Percentiles rank a stretch among this genome's conserved stretches.
Conservation (phyloP, 2,329 filamentous ascomycete species). For the Claviceps humidiphila region DNA sequence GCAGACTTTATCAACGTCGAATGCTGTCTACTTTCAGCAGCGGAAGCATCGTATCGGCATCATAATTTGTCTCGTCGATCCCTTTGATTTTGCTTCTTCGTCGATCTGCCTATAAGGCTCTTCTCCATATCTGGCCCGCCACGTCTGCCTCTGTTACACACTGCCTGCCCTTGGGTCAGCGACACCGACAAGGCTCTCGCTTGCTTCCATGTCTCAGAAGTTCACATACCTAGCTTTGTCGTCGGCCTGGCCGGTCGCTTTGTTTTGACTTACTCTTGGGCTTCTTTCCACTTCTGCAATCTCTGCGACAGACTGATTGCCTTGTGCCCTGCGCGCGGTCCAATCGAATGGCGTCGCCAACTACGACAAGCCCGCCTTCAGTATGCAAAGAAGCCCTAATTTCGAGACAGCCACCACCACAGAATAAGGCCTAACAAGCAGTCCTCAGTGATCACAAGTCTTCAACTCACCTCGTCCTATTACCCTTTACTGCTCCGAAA, state of each 20-base stretch:
- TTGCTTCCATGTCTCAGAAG: conserved; percentile 6
- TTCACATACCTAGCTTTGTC: conserved; percentile 2
- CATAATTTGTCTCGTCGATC: background rate
- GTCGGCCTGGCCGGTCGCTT: background rate
- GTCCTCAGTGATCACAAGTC: background rate
- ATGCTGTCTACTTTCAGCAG: background rate
- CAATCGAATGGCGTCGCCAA: conserved; percentile 10
- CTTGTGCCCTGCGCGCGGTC: conserved; percentile 1
- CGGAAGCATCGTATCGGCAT: conserved; percentile 1
- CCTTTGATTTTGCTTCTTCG: background rate
- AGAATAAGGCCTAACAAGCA: conserved; percentile 3
- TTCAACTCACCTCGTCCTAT: background rate
- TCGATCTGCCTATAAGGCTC: background rate
- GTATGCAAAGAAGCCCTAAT: conserved; percentile 11
- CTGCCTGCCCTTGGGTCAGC: background rate
- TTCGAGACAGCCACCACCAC: conserved; percentile 9
- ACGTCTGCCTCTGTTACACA: background rate
- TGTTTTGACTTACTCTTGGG: background rate
- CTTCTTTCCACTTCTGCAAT: background rate
- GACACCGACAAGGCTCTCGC: background rate
- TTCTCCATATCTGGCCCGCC: background rate
- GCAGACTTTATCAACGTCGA: background rate
- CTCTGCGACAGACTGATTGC: conserved; percentile 2
- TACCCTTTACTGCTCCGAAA: conserved; percentile 8
- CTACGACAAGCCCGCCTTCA: conserved; percentile 6